Evolutionary conservation across 192 early-diverging fungal genomes (phyloP), one percentile per base, ranked within the genome.

Genomic region (Chytriomyces sp.): DNA sequence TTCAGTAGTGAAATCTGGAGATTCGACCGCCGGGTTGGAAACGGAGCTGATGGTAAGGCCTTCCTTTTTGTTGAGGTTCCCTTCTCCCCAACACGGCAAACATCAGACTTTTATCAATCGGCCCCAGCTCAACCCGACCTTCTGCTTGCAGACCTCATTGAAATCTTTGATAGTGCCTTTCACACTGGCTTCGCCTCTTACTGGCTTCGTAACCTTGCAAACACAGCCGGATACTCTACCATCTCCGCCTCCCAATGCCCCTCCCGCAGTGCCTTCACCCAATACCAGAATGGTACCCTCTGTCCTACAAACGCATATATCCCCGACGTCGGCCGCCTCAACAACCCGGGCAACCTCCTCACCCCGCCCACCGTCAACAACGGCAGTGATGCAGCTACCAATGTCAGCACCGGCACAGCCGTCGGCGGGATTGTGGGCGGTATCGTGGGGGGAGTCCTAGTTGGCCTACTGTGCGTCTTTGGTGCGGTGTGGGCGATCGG

Each of bases 1-100:
- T 68, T 68, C 32, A 52, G 32, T 2, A 55, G 52, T 17, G 52
- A 68, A 30, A 34, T 68, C 34, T 68, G 65, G 65, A n/a, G 65
- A 34, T 68, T 32, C n/a, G 65, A 68, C 39, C 22, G 28, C 3
- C 17, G 56, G 28, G 22, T 28, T 30, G 56, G 19, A 4, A 25
- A 58, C 28, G 56, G 56, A 58, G 14, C 14, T 28, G 31, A 58
- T 32, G 56, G 56, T 58, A 30, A 30, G 10, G 10, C 28, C 2
- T 58, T 58, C 31, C 28, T 58, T 58, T 1, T 58, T 22, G 0
- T 22, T 14, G 17, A 49, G 44, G 3, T 22, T 49, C 44, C 44
- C 2, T 49, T 14, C 22, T 49, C 0, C 22, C 44, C 14, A 3
- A n/a, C 44, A 49, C 22, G 14, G 14, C 2, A n/a, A 3, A 49